Evolutionary conservation across 2,329 filamentous ascomycete genomes (phyloP), one percentile per base, ranked within the genome.

Genomic region (Xylariaceae sp.): DNA sequence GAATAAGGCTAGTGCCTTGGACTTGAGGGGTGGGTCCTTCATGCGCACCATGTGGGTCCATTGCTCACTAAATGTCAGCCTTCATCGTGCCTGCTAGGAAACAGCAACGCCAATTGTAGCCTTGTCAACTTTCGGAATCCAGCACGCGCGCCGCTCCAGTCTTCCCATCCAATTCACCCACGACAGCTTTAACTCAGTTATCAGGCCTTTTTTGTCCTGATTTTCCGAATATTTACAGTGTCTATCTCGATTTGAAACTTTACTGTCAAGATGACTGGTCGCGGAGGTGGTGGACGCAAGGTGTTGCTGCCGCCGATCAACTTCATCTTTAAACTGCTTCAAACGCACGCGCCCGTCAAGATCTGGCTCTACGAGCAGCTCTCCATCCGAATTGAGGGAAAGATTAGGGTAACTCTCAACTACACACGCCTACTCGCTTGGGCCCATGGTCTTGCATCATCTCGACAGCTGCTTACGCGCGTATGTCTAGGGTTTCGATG

Each of bases 291-390:
- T 71, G 80, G 80, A 70, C 82, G 82, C 75, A 81, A 82, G 69
- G 82, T 85, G 67, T 72, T 86, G 67, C 76, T 85, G 57, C 82
- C 82, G 59, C 83, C 82, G 45, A 86, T 85, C 79, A 92, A 94
- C 77, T 92, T 92, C 76, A 93, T 94, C 74, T 94, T 94, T 85
- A 96, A 94, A 81, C 88, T 97, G 45, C 84, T 97, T 8, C 92
- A 87, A 70, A 78, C 76, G 75, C 88, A 92, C 71, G 87, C 89
- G 13, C 92, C 88, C 1, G 91, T 97, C 45, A 90, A 89, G 69
- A 90, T 99, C 72, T 99, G 94, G 94, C 81, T 99, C 48, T 97
- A 95, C 75, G 94, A 99, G 78, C 94, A 99, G 81, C 80, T 97
- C 56, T 87, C 87, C 11, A 92, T 96, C 72, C 84, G 94, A 62